Conservation (phyloP, 1,139 yeast species). For the Candida sp. region DNA sequence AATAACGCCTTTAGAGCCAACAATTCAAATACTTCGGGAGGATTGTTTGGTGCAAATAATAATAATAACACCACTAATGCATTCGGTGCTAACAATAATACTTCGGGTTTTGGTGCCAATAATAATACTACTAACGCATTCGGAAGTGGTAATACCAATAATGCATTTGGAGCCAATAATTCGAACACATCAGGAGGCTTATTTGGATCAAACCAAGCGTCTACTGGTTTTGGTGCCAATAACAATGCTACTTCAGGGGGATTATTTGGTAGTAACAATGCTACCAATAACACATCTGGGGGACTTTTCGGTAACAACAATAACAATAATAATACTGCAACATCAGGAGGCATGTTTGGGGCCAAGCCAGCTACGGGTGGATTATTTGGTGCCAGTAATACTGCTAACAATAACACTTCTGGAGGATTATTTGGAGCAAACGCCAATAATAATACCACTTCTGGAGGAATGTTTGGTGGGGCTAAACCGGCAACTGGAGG, state of each 20-base stretch:
- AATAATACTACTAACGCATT: conserved; percentile 13
- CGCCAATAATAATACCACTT: conserved; percentile 8
- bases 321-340: conserved; percentile 10
- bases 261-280: conserved; percentile 32
- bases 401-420: conserved; percentile 6
- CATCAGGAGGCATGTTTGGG: too few species aligned
- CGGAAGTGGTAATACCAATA: conserved; percentile 12
- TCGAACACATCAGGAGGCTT: conserved; percentile 11
- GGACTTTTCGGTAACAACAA: conserved; percentile 14
- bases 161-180: conserved; percentile 9
- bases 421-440: conserved; percentile 21
- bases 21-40: conserved; percentile 13
- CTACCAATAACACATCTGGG: conserved; percentile 9
- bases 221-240: conserved; percentile 5
- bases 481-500: conserved; percentile 13
- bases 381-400: conserved; percentile 31
- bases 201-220: conserved; percentile 13
- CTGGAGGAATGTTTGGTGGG: conserved; percentile 20
- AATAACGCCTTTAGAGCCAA: conserved; percentile 17
- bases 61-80: conserved; percentile 12
- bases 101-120: conserved; percentile 17
- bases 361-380: too few species aligned
- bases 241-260: conserved; percentile 19
- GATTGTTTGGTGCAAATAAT: conserved; percentile 10
- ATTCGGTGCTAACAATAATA: conserved; percentile 19